phyloP scores from a whole-genome alignment of 2,329 filamentous ascomycete species.

The Colletotrichum camelliae region DNA sequence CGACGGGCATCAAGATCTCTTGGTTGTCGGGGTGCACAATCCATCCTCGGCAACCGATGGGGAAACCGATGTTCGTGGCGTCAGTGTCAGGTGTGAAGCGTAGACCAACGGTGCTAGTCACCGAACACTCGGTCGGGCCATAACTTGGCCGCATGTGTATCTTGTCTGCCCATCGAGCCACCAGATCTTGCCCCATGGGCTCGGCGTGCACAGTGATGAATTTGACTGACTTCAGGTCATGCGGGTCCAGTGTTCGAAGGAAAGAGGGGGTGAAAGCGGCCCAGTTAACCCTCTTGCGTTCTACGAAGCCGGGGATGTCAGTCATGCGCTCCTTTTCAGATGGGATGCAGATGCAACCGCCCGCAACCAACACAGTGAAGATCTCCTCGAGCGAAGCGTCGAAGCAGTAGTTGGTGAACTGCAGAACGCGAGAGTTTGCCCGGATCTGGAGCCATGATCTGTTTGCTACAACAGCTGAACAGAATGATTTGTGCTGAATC shows the following conservation, averaged over 20 bases:
- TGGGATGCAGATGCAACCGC: slow-evolving; percentile 42
- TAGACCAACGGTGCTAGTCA: slow-evolving; percentile 35
- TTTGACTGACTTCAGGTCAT: slow-evolving; percentile 38
- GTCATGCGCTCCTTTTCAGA: slow-evolving; percentile 44
- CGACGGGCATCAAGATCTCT: background rate
- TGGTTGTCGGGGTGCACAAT: slow-evolving; percentile 27
- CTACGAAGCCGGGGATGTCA: slow-evolving; percentile 54
- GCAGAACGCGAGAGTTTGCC: slow-evolving; percentile 23
- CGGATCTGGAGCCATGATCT: slow-evolving; percentile 4
- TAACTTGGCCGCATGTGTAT: slow-evolving; percentile 28
- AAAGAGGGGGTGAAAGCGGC: slow-evolving; percentile 64
- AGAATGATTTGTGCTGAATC: slow-evolving; percentile 31
- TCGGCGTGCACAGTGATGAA: slow-evolving; percentile 38
- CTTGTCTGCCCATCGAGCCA: slow-evolving; percentile 25
- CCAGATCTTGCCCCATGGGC: slow-evolving; percentile 26
- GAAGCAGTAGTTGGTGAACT: slow-evolving; percentile 59
- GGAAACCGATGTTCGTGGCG: slow-evolving; percentile 29
- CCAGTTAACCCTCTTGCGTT: slow-evolving; percentile 55
- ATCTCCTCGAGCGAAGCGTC: slow-evolving; percentile 58
- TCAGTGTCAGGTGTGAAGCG: background rate
- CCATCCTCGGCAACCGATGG: slow-evolving; percentile 25
- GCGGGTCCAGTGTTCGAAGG: slow-evolving; percentile 47
- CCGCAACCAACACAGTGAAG: slow-evolving; percentile 55
- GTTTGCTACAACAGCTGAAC: slow-evolving; percentile 23
- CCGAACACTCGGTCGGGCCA: slow-evolving; percentile 30